phyloP scores from a whole-genome alignment of 202 grass and related monocot genomes.

The Elaeis oleifera region DNA sequence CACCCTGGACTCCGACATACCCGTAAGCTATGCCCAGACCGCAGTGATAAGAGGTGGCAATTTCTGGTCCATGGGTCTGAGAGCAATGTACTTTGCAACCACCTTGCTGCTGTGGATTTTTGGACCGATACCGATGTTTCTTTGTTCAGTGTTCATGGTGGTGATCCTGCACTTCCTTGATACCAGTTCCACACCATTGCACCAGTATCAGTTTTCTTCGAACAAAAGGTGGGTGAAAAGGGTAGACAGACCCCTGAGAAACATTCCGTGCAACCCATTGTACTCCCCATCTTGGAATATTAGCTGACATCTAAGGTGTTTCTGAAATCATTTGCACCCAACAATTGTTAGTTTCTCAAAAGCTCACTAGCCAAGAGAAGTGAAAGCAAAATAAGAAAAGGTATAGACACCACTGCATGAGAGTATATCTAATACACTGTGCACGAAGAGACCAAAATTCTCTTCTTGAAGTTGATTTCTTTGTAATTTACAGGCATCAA shows the following conservation, averaged over 20 bases:
- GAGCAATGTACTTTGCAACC: constrained; percentile 75
- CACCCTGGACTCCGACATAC: constrained; percentile 68
- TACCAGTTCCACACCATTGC: constrained; percentile 64
- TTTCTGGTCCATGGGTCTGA: constrained; percentile 82
- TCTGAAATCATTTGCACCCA: too few relatives aligned
- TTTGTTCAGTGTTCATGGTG: constrained; percentile 67
- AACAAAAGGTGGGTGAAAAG: constrained; percentile 9
- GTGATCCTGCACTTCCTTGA: constrained; percentile 64
- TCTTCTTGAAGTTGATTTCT: too few relatives aligned
- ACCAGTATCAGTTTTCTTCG: constrained; percentile 49
- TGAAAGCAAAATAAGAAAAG: too few relatives aligned
- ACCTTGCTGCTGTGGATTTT: constrained; percentile 93
- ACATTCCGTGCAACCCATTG: not conserved
- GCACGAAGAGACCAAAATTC: too few relatives aligned
- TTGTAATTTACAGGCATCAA: too few relatives aligned
- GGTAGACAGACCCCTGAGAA: not conserved
- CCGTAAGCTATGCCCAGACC: constrained; percentile 55
- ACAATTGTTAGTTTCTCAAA: too few relatives aligned
- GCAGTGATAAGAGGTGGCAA: constrained; percentile 59
- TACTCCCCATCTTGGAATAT: too few relatives aligned
- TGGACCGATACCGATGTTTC: constrained; percentile 70
- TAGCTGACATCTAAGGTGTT: too few relatives aligned
- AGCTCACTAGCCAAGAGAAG: too few relatives aligned
- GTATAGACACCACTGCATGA: too few relatives aligned
- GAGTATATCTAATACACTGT: too few relatives aligned